Base-by-base conservation (phyloP, 805 yeast genomes). In the Saccharomycopsis sp. region DNA sequence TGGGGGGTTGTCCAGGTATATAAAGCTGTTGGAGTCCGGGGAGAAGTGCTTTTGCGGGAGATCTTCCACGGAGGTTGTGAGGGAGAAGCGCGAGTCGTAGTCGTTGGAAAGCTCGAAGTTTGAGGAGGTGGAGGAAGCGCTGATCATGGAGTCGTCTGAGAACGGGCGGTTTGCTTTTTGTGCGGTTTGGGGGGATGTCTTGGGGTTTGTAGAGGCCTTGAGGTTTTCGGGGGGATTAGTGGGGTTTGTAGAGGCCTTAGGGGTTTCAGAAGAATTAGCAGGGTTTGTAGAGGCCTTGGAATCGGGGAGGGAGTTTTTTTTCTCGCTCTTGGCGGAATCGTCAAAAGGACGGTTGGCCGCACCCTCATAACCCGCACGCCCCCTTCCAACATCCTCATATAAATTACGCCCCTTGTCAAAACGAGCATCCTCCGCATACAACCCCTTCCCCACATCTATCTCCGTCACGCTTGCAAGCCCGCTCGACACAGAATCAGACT, bases 91-190 rank as follows among this genome's bases (percentile, higher is more conserved):
- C 8, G 60, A 52, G 37, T 61, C 60, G 37, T 51, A 55, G 14
- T 54, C 54, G 21, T 40, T 37, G 8, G 48, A 44, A 50, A 56
- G 52, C 7, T 54, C 61, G 46, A 41, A 60, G 23, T 57, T 54
- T 2, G 54, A 46, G 2, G 54, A 52, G 14, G 56, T 40, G 2
- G 58, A 55, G 2, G 57, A 16, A 8, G 50, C 24, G 15, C 57
- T 52, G 8, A 56, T 37, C 54, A 57, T 51, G 14, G 58, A 55
- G 34, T 60, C 62, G 53, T 60, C 58, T 5, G 61, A 57, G n/a
- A 57, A 57, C 15, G 62, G 62, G 24, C 61, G 40, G 15, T 18
- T 18, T 24, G 18, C 24, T 37, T 14, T 16, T 50, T 50, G 23
- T 15, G n/a, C 21, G 8, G 9, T 16, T 24, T 2, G 7, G 7